Conservation (phyloP, 2,329 filamentous ascomycete genomes). For the Aspergillus tubingensis region DNA sequence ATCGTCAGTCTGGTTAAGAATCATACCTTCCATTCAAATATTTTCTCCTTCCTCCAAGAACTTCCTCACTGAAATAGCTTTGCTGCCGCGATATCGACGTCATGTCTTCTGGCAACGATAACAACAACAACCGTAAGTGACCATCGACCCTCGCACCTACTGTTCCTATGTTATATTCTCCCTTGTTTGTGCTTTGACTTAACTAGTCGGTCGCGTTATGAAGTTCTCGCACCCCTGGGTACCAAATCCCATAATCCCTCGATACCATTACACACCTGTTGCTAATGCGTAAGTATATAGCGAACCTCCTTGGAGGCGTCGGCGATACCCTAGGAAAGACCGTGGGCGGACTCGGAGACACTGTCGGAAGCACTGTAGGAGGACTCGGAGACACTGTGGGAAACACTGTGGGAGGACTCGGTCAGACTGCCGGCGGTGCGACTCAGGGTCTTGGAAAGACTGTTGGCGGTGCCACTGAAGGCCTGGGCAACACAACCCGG, state of each 20-base stretch:
- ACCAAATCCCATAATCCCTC: background rate
- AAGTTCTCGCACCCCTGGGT: constrained; percentile 1
- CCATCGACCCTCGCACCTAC: background rate
- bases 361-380: constrained; percentile 8
- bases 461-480: constrained; percentile 37
- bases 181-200: background rate
- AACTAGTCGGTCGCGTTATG: background rate
- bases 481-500: constrained; percentile 33
- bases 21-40: background rate
- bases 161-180: background rate
- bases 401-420: constrained; percentile 16
- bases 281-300: constrained; percentile 9
- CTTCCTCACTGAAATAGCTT: background rate
- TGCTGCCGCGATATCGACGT: background rate
- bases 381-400: constrained; percentile 26
- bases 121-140: constrained; percentile 10
- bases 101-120: constrained; percentile 4
- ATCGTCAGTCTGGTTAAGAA: background rate
- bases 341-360: constrained; percentile 29
- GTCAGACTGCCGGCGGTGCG: constrained; percentile 35
- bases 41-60: background rate
- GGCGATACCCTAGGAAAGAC: constrained; percentile 8
- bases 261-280: background rate
- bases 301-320: constrained; percentile 5
- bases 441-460: constrained; percentile 36